Conservation (phyloP, 202 grass and related monocot genomes). For the Digitaria exilis region DNA sequence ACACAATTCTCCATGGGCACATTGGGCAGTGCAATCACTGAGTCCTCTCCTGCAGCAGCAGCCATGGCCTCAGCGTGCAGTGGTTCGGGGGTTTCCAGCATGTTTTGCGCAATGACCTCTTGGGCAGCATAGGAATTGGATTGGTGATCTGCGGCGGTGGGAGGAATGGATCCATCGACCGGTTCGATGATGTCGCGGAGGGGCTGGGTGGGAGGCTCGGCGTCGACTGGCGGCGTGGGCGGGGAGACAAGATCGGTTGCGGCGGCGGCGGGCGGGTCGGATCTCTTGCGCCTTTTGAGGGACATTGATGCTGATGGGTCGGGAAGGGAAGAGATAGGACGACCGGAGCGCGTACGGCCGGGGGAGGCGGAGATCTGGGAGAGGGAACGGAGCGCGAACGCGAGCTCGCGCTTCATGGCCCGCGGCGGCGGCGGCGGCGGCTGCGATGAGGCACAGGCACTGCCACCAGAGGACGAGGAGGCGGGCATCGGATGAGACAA, state of each 20-base stretch:
- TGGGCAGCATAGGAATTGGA: neutral
- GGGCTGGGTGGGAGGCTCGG: constrained; percentile 37
- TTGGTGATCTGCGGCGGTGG: too few species aligned
- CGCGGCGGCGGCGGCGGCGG: constrained; percentile 35
- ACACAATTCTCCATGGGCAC: neutral
- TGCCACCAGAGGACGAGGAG: constrained; percentile 16
- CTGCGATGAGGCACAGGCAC: neutral
- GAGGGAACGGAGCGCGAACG: constrained; percentile 56
- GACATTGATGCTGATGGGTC: neutral
- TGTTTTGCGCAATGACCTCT: neutral
- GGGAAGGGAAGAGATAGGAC: constrained; percentile 33
- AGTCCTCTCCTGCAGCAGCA: neutral
- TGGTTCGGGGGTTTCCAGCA: neutral
- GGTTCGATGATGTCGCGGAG: constrained; percentile 27
- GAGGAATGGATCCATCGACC: constrained; percentile 7
- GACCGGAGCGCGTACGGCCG: constrained; percentile 58
- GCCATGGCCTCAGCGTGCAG: neutral
- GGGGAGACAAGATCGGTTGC: constrained; percentile 43
- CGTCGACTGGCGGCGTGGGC: constrained; percentile 51
- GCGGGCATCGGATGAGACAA: constrained; percentile 34
- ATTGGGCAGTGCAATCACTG: neutral
- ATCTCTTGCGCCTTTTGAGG: constrained; percentile 51
- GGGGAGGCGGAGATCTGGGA: constrained; percentile 44
- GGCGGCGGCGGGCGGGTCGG: neutral
- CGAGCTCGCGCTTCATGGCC: constrained; percentile 62